Evolutionary conservation across 805 yeast genomes (phyloP), one percentile per base, ranked within the genome.

Genomic region (Alloascoidea africana): DNA sequence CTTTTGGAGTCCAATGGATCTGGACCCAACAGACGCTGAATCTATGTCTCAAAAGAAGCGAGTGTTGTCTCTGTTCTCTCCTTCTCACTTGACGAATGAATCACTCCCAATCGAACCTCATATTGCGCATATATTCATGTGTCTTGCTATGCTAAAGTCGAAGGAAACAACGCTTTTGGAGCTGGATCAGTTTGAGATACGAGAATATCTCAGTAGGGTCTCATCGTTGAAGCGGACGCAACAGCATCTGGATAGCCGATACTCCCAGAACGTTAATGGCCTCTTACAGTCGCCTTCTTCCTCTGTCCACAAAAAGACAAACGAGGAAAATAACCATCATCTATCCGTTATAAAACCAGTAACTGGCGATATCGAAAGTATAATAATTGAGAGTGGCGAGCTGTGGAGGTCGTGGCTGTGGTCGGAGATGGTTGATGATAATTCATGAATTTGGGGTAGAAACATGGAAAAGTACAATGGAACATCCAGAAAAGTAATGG

Each of bases 121-220:
- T 50, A 65, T 77, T 18, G 86, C 81, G 58, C 65, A 85, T 23
- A 58, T 81, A 1, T 87, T 85, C 50, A 70, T 82, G 2, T 74
- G 83, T 36, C 60, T 86, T 36, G 83, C 96, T 1, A 70, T 87
- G 32, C 60, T 87, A 45, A 83, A 83, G 55, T 76, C 89, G 37
- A 78, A 79, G 54, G 87, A 81, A 47, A 73, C 73, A 46, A 73
- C 80, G 32, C 64, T 87, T 39, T 66, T 83, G 44, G 96, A 87
- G 52, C 75, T 86, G 44, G 97, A 87, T 50, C 94, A 84, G 52
- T 76, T 82, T 44, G 97, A 87, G 56, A 83, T 85, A 34, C 65
- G 86, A 30, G 93, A 86, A 51, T 74, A 75, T 45, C 63, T 87
- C 43, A 72, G 73, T 42, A 68, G 53, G 34, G 41, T 57, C 5